These are phyloP conservation scores for Platanus orientalis DNA, from an alignment of 164 flowering plant species.

Conservation along the genomic window DNA sequence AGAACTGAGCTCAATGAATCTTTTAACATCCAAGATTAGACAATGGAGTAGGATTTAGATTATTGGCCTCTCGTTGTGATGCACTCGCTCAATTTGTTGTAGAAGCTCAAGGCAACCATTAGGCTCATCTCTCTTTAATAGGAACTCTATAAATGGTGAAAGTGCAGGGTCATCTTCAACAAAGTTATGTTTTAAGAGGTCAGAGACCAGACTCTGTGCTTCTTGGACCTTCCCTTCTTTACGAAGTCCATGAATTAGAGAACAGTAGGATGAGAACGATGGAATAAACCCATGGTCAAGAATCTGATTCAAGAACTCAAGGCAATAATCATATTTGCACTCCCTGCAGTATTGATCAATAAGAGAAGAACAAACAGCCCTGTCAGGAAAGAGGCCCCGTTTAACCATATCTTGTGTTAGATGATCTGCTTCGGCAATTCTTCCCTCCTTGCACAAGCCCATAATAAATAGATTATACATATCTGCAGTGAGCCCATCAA, in stretches of 20 bases:
- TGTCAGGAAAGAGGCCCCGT: constrained; percentile 7
- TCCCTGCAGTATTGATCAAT: constrained; percentile 6
- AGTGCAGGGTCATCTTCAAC: neutral
- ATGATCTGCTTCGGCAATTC: constrained; percentile 11
- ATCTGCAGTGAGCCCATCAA: neutral
- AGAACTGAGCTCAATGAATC: neutral
- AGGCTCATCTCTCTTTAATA: constrained; percentile 6
- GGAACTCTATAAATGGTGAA: constrained; percentile 3
- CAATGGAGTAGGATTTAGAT: neutral
- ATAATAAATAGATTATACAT: constrained; percentile 8
- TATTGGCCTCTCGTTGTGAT: constrained; percentile 3
- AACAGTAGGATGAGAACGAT: constrained; percentile 5
- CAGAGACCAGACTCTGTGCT: constrained; percentile 4
- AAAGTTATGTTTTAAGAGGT: constrained; percentile 8
- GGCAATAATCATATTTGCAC: constrained; percentile 5
- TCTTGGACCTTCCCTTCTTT: constrained; percentile 12
- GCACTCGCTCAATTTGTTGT: constrained; percentile 5
- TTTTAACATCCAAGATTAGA: neutral
- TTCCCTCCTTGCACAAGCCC: constrained; percentile 12
- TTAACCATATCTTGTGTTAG: constrained; percentile 11
- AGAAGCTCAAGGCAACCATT: constrained; percentile 5
- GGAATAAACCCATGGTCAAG: constrained; percentile 5
- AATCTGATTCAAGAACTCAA: constrained; percentile 3
- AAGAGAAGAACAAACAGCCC: constrained; percentile 5
- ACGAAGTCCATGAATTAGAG: constrained; percentile 6